Conservation (phyloP, 257 asterid species). For the Nicotiana noctiflora region DNA sequence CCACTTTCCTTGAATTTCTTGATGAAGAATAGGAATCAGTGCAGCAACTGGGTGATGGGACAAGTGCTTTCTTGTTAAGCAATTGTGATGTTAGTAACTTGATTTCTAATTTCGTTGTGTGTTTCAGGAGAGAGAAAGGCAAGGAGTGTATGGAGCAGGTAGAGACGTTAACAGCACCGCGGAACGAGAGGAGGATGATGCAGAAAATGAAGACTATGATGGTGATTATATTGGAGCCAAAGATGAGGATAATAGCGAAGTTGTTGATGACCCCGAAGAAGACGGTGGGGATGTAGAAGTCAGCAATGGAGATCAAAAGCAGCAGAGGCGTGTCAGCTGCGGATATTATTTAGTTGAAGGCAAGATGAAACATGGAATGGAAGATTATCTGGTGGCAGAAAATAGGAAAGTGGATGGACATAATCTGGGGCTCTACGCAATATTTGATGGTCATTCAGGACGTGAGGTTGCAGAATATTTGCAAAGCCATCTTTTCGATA, state of each 20-base stretch:
- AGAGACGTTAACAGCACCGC: neutral
- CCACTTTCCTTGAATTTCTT: neutral
- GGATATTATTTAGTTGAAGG: constrained; percentile 44
- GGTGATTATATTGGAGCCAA: neutral
- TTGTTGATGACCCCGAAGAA: neutral
- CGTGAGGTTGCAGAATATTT: constrained; percentile 38
- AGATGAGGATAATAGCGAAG: neutral
- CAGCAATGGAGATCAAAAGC: neutral
- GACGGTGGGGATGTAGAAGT: neutral
- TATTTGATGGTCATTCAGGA: constrained; percentile 52
- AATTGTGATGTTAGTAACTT: neutral
- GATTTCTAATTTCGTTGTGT: neutral
- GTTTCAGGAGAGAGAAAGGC: neutral
- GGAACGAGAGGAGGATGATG: neutral
- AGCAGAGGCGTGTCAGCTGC: constrained; percentile 16
- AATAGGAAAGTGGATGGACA: constrained; percentile 18
- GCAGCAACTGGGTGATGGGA: neutral
- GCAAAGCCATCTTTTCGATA: constrained; percentile 30
- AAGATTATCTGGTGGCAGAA: constrained; percentile 37
- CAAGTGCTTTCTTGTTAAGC: neutral
- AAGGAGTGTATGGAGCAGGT: neutral
- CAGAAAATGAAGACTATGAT: neutral
- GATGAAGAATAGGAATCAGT: neutral
- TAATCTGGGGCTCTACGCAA: constrained; percentile 38
- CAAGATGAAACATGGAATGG: constrained; percentile 46